Base-by-base conservation (phyloP, 2,329 filamentous ascomycete species). In the Didymella keratinophila region DNA sequence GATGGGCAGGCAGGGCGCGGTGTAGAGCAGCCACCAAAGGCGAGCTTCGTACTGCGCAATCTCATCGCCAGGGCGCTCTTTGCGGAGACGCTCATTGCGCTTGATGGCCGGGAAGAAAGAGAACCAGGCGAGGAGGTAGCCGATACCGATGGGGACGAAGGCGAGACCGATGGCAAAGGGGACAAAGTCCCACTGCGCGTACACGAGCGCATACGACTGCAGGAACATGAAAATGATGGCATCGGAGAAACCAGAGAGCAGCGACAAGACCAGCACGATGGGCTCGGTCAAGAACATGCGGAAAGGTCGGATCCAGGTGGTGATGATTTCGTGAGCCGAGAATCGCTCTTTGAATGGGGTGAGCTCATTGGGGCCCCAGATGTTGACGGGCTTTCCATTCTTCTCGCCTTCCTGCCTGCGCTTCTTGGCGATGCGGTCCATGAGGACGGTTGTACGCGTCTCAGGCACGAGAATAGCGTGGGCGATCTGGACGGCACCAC, bases 181-280 rank as follows among this genome's bases (percentile, higher is more conserved):
- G 21, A 76, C 76, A 65, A 92, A 92, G 43, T 77, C 69, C 87
- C 88, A 92, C 69, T 91, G 87, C 10, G 79, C 75, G 67, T 90
- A 90, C 2, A 92, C 89, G 2, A 90, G 80, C 0, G 79, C 76
- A 65, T 91, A 92, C 0, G 86, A 89, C 72, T 92, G 87, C 52
- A 92, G 86, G 72, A 89, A 90, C 81, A 90, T 91, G 80, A 92
- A 93, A 76, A 92, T 91, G 14, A 93, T 84, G 3, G 89, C 89
- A 60, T 92, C 90, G 3, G 86, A 88, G 80, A 92, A 92, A 43
- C 90, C 90, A 1, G 86, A 89, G 1, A 92, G 85, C 1, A 92
- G 81, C 0, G 89, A 91, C 12, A 92, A 79, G 12, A 84, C 85
- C 21, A 90, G 79, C 7, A 92, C 90, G 56, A 92, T 92, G 4